Base-by-base conservation (phyloP, 2,329 filamentous ascomycete species). In the Aspergillus sp. region DNA sequence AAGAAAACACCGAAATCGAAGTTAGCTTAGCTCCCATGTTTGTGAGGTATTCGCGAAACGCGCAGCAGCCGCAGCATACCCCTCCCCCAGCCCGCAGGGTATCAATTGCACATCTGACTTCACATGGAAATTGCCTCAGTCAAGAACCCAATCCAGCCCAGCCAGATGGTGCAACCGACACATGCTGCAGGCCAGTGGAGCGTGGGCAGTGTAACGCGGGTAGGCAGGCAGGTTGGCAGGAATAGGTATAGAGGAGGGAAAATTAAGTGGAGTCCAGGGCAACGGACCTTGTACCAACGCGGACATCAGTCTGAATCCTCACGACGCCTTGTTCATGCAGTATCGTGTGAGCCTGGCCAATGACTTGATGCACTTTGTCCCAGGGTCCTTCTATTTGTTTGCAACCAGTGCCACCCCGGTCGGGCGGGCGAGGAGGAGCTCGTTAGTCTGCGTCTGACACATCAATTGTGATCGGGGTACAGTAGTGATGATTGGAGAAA, bases 291-390 rank as follows among this genome's bases (percentile, higher is more conserved):
- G 89, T 89, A 1, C 93, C 93, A 43, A 92, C 87, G 12, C 93
- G 82, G 78, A 98, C 93, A 71, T 93, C 92, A 26, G 87, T 90
- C 80, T 98, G 93, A 41, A 98, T 89, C 54, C 95, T 81, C 59
- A 89, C 81, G 34, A 91, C 84, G n/a, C 91, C 91, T 59, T 85
- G 83, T 59, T 85, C 77, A 70, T 96, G 92, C 20, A 96, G 84
- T 47, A 91, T 79, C 0, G 83, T 83, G 76, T 96, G 92, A 3
- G 90, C 90, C 77, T 93, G 90, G n/a, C 92, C 92, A 64, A 96
- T 89, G 26, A 93, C 82, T 55, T 79, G 81, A 83, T 96, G 92
- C 57, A 96, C 92, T 32, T 89, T 85, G 63, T 96, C 90, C 93
- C 95, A 98, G 41, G 86, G 83, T 2, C 93, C 95, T 79, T 98